Evolutionary conservation across 768 basidiomycete genomes (phyloP).

Genomic region (Trametes punicea): DNA sequence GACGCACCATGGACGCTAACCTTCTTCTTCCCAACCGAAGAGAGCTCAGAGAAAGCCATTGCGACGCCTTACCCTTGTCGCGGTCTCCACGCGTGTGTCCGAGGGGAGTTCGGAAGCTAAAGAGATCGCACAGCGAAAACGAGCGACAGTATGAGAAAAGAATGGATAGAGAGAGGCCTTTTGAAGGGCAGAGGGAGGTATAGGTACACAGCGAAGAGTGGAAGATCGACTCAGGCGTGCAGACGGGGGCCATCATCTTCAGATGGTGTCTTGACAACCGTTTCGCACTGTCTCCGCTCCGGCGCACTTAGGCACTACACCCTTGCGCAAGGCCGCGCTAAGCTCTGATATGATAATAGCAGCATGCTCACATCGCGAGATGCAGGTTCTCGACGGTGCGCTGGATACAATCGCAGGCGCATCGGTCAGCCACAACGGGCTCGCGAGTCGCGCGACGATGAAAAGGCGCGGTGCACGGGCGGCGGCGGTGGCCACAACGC

Average conservation of each 20-base stretch:
- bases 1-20: constrained; percentile 30
- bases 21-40: constrained; percentile 29
- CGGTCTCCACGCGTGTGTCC: background rate
- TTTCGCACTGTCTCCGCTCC: background rate
- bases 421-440: too few species aligned
- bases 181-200: background rate
- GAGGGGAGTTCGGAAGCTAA: background rate
- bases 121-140: constrained; percentile 19
- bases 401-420: too few species aligned
- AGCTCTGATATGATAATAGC: background rate
- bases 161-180: background rate
- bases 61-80: background rate
- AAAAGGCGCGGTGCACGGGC: too few species aligned
- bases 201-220: constrained; percentile 6
- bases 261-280: constrained; percentile 18
- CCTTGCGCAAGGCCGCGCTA: background rate
- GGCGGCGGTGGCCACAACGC: too few species aligned
- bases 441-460: too few species aligned
- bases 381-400: too few species aligned
- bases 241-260: background rate
- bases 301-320: constrained; percentile 1
- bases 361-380: too few species aligned
- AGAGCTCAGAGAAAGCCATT: constrained; percentile 11
- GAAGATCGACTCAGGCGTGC: background rate
- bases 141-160: constrained; percentile 9